Base-by-base conservation (phyloP, 2,329 filamentous ascomycete species). In the Sporothrix humicola region DNA sequence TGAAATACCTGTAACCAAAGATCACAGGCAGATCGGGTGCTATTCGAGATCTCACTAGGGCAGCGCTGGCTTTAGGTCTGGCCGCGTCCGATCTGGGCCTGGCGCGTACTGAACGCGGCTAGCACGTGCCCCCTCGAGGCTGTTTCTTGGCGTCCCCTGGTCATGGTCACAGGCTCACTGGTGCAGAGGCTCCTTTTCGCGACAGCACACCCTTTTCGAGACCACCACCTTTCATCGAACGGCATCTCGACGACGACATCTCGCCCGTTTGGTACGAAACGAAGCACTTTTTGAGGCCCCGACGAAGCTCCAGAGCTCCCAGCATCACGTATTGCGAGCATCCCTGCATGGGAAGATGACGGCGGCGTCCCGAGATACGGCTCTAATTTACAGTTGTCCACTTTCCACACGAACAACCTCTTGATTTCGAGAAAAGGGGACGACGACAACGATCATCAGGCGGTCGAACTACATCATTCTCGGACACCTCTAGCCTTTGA, bases 341-440 rank as follows among this genome's bases (percentile, higher is more conserved):
- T 44, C 13, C 52, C 31, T 37, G 2, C 17, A 61, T 71, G 68
- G 59, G 74, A 73, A 73, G 58, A 75, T 75, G 74, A 73, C 63
- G 74, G 50, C 73, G 23, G 59, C 56, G 56, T 52, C 42, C 42
- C 69, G 63, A 26, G 58, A 31, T 23, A 50, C 59, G 50, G 61
- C 56, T 42, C 56, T 69, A 20, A n/a, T 26, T n/a, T 42, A 23
- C n/a, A 42, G n/a, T 48, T 44, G 15, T 15, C 46, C 42, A 15
- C 20, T 44, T 15, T 2, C 42, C 7, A 26, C 42, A 17, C 42
- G 61, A 66, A 15, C 42, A 15, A 26, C 31, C 31, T 20, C 7
- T 9, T 23, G 7, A 9, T 56, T 12, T 12, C 5, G 9, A 56
- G 20, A 20, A 56, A 66, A 12, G 12, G 8, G 10, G 17, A 20